phyloP scores from a whole-genome alignment of 495 filamentous ascomycete species.

The Podospora australis region DNA sequence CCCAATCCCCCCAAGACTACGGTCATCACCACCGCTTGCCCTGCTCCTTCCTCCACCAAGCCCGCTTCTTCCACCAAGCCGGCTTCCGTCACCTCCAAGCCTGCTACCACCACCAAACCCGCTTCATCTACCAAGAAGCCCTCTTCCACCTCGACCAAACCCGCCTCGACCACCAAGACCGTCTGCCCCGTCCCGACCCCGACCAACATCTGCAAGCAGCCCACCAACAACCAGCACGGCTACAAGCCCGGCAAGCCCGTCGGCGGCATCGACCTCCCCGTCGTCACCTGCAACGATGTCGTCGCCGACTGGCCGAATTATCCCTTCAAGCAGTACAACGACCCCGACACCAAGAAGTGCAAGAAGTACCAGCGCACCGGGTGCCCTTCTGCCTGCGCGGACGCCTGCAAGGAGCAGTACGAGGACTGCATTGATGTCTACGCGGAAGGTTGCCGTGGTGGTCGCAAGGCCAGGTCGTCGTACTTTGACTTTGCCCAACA shows the following conservation, averaged over 20 bases:
- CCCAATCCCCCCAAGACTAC: slow-evolving; percentile 14
- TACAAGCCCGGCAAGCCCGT: slow-evolving; percentile 39
- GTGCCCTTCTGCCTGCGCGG: slow-evolving; percentile 32
- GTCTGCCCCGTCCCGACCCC: slow-evolving; percentile 36
- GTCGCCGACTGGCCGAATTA: slow-evolving; percentile 26
- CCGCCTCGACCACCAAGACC: slow-evolving; percentile 19
- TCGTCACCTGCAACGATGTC: slow-evolving; percentile 47
- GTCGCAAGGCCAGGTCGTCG: neutral
- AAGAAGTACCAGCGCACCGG: slow-evolving; percentile 26
- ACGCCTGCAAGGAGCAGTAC: slow-evolving; percentile 45
- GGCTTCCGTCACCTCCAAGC: slow-evolving; percentile 13
- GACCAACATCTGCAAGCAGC: slow-evolving; percentile 41
- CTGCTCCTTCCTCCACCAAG: slow-evolving; percentile 28
- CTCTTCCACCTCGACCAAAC: slow-evolving; percentile 13
- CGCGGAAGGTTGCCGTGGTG: slow-evolving; percentile 37
- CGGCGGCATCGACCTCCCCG: slow-evolving; percentile 40
- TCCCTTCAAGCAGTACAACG: slow-evolving; percentile 43
- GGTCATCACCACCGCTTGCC: slow-evolving; percentile 28
- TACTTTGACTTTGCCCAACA: slow-evolving; percentile 9
- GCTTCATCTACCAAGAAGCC: slow-evolving; percentile 25
- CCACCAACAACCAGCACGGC: slow-evolving; percentile 28
- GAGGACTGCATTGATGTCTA: slow-evolving; percentile 39
- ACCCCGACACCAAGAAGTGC: slow-evolving; percentile 30
- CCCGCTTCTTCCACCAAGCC: slow-evolving; percentile 26
- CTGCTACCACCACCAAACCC: slow-evolving; percentile 21